Evolutionary conservation across 1,139 yeast species (phyloP).

Genomic region (Magnusiomyces tetraspermus): DNA sequence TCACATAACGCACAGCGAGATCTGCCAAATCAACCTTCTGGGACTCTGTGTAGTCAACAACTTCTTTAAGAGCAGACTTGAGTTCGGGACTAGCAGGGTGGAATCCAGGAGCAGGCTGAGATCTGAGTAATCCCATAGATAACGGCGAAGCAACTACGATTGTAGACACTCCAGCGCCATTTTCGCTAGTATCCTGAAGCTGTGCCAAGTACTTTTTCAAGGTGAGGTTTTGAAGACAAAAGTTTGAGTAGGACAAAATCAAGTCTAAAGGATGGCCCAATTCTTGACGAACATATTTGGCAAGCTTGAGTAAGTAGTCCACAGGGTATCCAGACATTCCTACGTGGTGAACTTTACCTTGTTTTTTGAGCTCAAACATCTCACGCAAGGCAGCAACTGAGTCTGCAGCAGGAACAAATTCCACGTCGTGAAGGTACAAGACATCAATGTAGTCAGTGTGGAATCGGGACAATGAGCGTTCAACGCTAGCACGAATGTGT

Average conservation of each 20-base stretch:
- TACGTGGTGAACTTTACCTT: constrained; percentile 54
- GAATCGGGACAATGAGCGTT: constrained; percentile 56
- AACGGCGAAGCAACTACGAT: constrained; percentile 76
- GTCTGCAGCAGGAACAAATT: constrained; percentile 52
- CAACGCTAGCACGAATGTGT: constrained; percentile 53
- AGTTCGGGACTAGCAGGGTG: constrained; percentile 73
- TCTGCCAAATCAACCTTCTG: constrained; percentile 62
- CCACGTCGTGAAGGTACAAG: constrained; percentile 83
- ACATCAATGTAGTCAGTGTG: constrained; percentile 62
- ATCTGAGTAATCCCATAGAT: constrained; percentile 76
- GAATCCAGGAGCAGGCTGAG: constrained; percentile 57
- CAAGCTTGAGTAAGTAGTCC: constrained; percentile 40
- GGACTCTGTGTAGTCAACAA: constrained; percentile 40
- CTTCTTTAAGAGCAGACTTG: constrained; percentile 43
- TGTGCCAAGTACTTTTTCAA: constrained; percentile 42
- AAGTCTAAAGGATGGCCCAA: constrained; percentile 54
- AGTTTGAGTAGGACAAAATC: constrained; percentile 69
- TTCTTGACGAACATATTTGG: constrained; percentile 33
- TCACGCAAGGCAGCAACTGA: constrained; percentile 56
- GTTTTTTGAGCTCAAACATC: constrained; percentile 48
- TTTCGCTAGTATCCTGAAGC: constrained; percentile 31
- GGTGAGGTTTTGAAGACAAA: constrained; percentile 70
- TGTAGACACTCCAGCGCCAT: constrained; percentile 46
- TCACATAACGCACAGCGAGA: constrained; percentile 68
- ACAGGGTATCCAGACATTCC: constrained; percentile 90